phyloP scores from a whole-genome alignment of 768 basidiomycete genomes.

The Rhodosporidiobolus odoratus region DNA sequence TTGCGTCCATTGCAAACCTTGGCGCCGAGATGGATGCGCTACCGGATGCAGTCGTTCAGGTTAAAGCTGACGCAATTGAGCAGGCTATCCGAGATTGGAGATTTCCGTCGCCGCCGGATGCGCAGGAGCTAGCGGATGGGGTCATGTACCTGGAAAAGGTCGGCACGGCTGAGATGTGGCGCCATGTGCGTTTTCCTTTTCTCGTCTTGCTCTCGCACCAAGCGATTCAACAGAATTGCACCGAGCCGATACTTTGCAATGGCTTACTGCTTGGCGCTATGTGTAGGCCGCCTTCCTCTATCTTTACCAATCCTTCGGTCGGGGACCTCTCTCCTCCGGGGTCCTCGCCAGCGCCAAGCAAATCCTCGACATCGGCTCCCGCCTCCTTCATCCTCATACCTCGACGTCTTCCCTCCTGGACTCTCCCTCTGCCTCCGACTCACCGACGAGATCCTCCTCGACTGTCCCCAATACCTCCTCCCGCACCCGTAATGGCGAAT shows the following conservation, averaged over 20 bases:
- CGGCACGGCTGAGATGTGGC: slow-evolving; percentile 33
- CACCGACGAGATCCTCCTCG: slow-evolving; percentile 13
- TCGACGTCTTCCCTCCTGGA: background rate
- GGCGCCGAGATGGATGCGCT: slow-evolving; percentile 24
- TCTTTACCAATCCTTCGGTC: slow-evolving; percentile 21
- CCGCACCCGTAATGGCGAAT: slow-evolving; percentile 7
- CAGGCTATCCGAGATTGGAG: slow-evolving; percentile 24
- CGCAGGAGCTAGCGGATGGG: slow-evolving; percentile 5
- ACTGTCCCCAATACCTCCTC: background rate
- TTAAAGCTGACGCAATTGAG: slow-evolving; percentile 29
- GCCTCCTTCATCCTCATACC: background rate
- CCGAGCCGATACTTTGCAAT: slow-evolving; percentile 13
- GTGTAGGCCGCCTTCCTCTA: slow-evolving; percentile 27
- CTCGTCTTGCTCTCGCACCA: background rate
- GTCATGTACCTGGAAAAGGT: slow-evolving; percentile 17
- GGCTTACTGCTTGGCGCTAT: background rate
- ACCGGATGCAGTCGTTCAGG: slow-evolving; percentile 24
- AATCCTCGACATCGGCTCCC: slow-evolving; percentile 25
- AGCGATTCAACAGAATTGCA: background rate
- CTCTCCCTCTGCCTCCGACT: background rate
- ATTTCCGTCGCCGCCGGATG: slow-evolving; percentile 7
- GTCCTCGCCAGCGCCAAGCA: slow-evolving; percentile 3
- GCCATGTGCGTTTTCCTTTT: slow-evolving; percentile 11
- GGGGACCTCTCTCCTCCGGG: slow-evolving; percentile 8
- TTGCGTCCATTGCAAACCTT: slow-evolving; percentile 27